Evolutionary conservation across 257 asterid species (phyloP).

Genomic region (Orobanche coerulescens): DNA sequence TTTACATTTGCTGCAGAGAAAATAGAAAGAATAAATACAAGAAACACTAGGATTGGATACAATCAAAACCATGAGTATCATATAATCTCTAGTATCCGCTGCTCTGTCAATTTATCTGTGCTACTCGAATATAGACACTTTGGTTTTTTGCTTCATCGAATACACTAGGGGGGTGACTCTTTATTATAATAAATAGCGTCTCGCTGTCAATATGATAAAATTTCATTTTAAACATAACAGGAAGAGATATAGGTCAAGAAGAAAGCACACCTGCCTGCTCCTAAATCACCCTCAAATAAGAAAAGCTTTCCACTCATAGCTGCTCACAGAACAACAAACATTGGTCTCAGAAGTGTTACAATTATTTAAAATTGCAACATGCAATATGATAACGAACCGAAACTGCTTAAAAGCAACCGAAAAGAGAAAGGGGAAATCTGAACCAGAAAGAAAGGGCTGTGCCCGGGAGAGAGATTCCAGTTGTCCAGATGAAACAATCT

Average conservation of each 20-base stretch:
- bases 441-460: slow-evolving; percentile 76
- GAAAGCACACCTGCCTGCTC: slow-evolving; percentile 78
- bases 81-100: neutral
- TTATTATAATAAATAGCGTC: neutral
- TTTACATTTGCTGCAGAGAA: slow-evolving; percentile 66
- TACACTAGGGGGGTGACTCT: neutral
- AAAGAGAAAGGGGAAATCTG: slow-evolving; percentile 21
- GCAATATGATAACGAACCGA: neutral
- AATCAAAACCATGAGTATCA: slow-evolving; percentile 15
- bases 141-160: neutral
- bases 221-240: slow-evolving; percentile 7
- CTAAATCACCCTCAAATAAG: slow-evolving; percentile 63
- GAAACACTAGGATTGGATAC: slow-evolving; percentile 2
- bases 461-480: slow-evolving; percentile 56
- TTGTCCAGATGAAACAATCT: slow-evolving; percentile 80
- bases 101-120: neutral
- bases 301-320: slow-evolving; percentile 68
- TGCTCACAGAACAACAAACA: slow-evolving; percentile 37
- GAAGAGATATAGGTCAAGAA: slow-evolving; percentile 19
- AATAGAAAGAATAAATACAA: slow-evolving; percentile 11
- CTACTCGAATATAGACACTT: neutral
- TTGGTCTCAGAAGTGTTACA: slow-evolving; percentile 22
- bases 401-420: slow-evolving; percentile 21
- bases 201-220: slow-evolving; percentile 8
- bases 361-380: neutral